Evolutionary conservation across 345 rosid species (phyloP).

Genomic region (Euphorbia peplus): DNA sequence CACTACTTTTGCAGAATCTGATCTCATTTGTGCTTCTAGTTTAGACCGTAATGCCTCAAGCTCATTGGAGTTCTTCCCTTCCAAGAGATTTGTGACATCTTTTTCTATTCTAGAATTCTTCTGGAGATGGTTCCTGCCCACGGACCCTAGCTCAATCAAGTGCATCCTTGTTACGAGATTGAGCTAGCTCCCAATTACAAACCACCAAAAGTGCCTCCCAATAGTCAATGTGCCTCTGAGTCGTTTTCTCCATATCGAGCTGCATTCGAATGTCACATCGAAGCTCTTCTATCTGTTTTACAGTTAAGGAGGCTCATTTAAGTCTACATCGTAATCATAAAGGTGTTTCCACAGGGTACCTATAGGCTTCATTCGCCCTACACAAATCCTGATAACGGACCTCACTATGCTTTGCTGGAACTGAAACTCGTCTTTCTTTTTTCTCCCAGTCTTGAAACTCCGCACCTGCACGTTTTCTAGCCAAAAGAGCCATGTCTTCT

Average conservation of each 20-base stretch:
- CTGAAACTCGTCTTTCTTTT: constrained; percentile 94
- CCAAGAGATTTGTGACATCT: constrained; percentile 72
- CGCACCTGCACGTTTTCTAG: constrained; percentile 96
- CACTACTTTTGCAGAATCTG: constrained; percentile 90
- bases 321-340: constrained; percentile 72
- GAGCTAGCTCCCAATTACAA: constrained; percentile 92
- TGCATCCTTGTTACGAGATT: constrained; percentile 82
- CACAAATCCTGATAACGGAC: constrained; percentile 76
- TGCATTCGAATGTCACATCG: constrained; percentile 94
- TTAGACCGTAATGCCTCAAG: constrained; percentile 60
- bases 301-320: constrained; percentile 83
- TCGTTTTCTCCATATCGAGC: constrained; percentile 78
- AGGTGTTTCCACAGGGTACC: constrained; percentile 81
- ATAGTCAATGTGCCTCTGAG: constrained; percentile 63
- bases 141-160: constrained; percentile 88
- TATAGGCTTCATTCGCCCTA: constrained; percentile 86
- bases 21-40: constrained; percentile 75
- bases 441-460: constrained; percentile 99
- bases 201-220: constrained; percentile 99
- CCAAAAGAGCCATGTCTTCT: constrained; percentile 92
- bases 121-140: constrained; percentile 91
- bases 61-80: constrained; percentile 71
- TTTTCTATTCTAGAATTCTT: constrained; percentile 83
- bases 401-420: constrained; percentile 95
- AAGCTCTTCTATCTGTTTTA: constrained; percentile 90